Evolutionary conservation across 2,329 filamentous ascomycete genomes (phyloP).

Genomic region (Diaporthe capsici): DNA sequence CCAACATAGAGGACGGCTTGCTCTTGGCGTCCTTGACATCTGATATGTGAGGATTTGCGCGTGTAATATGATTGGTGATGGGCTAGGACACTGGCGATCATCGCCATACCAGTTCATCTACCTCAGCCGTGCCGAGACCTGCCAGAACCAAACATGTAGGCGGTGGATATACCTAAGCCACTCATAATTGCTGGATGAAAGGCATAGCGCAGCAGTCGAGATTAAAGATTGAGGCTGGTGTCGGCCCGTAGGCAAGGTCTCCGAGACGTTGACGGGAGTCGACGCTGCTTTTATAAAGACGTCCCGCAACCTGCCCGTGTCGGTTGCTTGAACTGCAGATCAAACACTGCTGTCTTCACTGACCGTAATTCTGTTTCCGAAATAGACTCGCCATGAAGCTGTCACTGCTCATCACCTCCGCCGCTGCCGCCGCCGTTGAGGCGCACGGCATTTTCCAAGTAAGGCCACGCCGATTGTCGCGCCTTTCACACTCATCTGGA

Average conservation of each 20-base stretch:
- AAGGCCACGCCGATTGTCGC: slow-evolving; percentile 21
- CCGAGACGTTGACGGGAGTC: slow-evolving; percentile 3
- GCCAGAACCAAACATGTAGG: slow-evolving; percentile 14
- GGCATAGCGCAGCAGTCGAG: slow-evolving; percentile 1
- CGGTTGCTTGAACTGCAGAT: not conserved
- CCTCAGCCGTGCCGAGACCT: slow-evolving; percentile 23
- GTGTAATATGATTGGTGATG: slow-evolving; percentile 24
- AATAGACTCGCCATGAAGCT: slow-evolving; percentile 52
- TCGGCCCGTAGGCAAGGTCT: slow-evolving; percentile 14
- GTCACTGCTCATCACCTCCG: slow-evolving; percentile 51
- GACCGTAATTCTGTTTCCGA: slow-evolving; percentile 1
- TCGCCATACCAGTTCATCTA: slow-evolving; percentile 19
- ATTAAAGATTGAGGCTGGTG: slow-evolving; percentile 25
- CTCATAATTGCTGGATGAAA: slow-evolving; percentile 2
- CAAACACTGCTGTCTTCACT: not conserved
- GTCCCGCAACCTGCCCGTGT: not conserved
- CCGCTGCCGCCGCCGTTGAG: slow-evolving; percentile 54
- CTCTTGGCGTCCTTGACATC: slow-evolving; percentile 13
- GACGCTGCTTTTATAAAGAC: not conserved
- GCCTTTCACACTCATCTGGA: not conserved
- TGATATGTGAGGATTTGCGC: slow-evolving; percentile 1
- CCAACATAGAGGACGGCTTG: not conserved
- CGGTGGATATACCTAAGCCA: not conserved
- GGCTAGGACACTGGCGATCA: not conserved
- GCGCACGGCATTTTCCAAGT: slow-evolving; percentile 61